Base-by-base conservation (phyloP, 768 basidiomycete genomes). In the Boletus subparvulus region DNA sequence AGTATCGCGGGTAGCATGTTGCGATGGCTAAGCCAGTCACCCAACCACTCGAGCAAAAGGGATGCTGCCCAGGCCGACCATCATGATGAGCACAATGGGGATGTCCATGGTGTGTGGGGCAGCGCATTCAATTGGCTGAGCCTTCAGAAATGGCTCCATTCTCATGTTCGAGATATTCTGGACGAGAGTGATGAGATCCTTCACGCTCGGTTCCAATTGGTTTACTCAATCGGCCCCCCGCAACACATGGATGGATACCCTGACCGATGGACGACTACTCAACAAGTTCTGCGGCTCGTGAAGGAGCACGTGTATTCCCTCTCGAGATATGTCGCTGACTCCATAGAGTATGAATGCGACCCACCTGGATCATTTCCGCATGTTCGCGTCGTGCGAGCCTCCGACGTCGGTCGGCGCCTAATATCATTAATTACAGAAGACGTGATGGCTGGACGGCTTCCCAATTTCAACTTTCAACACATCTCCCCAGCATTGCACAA, bases 201-300 rank as follows among this genome's bases (percentile, higher is more conserved):
- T 16, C 65, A 69, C n/a, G 54, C 67, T 32, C 66, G 64, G 6
- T 48, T 48, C 33, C 47, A 48, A 24, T 3, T 48, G 6, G 14
- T 48, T n/a, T 73, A 75, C 46, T 65, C 73, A 0, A 49, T 64
- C 5, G 72, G 73, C 28, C 26, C 44, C 3, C 62, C 61, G 30
- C 47, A 21, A 21, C 48, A 57, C 6, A 40, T 75, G 1, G 52
- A 73, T 11, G 67, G 64, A 19, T 59, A 56, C 30, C 70, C 71
- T 0, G 59, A 72, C 37, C 51, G 72, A 40, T 73, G 72, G 72
- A 52, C 45, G 1, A 70, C 58, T 6, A 55, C 42, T 6, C 73
- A 73, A 26, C 58, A 73, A 16, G 49, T 73, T 0, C 46, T 73
- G 21, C 4, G 21, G 30, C 61, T 67, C 10, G 50, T 66, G 1